phyloP scores from a whole-genome alignment of 192 early-diverging fungal genomes.

The Entophlyctis luteolus region DNA sequence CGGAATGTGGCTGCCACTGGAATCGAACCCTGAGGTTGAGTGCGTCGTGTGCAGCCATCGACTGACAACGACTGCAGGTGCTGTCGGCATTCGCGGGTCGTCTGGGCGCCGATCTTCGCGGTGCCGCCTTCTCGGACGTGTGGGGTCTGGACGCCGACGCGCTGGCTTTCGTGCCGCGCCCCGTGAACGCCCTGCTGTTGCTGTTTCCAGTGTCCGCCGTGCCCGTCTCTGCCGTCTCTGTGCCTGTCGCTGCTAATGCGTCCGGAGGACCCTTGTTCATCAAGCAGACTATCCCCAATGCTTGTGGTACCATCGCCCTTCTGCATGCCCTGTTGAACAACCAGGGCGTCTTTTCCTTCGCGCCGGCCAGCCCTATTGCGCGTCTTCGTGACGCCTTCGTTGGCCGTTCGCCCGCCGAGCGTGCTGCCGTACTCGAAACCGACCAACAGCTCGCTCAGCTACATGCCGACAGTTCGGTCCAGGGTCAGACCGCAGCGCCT shows the following conservation, averaged over 20 bases:
- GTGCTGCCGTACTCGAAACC: constrained; percentile 69
- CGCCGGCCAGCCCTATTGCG: constrained; percentile 32
- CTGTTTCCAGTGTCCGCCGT: constrained; percentile 66
- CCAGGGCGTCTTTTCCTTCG: not conserved
- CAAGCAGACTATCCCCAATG: constrained; percentile 83
- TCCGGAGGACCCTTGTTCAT: constrained; percentile 56
- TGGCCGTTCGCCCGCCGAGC: constrained; percentile 63
- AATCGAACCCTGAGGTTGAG: constrained; percentile 74
- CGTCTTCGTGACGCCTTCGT: constrained; percentile 37
- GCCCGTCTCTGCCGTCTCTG: constrained; percentile 1
- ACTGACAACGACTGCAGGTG: constrained; percentile 37
- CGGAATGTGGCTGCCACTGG: constrained; percentile 75
- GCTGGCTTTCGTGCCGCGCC: constrained; percentile 73
- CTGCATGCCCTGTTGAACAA: constrained; percentile 84
- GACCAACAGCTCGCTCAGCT: constrained; percentile 39
- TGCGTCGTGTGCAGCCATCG: not conserved
- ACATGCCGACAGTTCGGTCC: constrained; percentile 30
- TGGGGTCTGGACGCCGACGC: constrained; percentile 81
- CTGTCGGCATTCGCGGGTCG: constrained; percentile 67
- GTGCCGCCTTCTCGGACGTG: constrained; percentile 74
- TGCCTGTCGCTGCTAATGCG: not conserved
- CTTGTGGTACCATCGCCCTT: constrained; percentile 92
- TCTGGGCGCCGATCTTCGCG: constrained; percentile 57
- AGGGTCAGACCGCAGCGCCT: constrained; percentile 26
- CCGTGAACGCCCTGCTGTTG: constrained; percentile 78